These are phyloP conservation scores for Garcia nutans DNA, from an alignment of 345 rosid genomes.

Conservation along the genomic window DNA sequence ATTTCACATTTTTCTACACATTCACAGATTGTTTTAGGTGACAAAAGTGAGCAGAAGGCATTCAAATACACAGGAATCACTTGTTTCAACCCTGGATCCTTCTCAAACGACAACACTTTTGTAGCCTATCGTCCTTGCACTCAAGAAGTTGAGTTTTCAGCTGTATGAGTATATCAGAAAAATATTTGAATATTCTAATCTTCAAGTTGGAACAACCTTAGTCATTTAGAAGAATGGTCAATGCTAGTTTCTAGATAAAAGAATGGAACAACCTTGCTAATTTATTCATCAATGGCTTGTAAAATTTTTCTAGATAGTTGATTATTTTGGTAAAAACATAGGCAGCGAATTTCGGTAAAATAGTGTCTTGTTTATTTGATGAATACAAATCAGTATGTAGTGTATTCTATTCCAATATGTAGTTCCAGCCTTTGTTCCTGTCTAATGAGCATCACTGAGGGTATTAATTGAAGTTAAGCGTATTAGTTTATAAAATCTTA, in stretches of 20 bases:
- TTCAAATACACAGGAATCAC: slow-evolving; percentile 74
- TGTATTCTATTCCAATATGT: not conserved
- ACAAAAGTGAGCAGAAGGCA: slow-evolving; percentile 78
- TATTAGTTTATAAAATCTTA: no score
- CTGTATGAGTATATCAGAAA: slow-evolving; percentile 37
- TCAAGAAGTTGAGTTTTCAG: slow-evolving; percentile 81
- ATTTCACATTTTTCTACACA: not conserved
- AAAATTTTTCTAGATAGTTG: not conserved
- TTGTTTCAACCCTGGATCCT: slow-evolving; percentile 92
- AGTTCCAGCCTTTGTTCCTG: not conserved
- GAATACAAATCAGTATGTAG: not conserved
- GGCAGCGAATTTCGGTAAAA: not conserved
- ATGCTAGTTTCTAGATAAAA: not conserved
- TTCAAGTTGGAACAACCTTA: not conserved
- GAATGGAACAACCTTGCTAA: no score
- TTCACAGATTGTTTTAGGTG: slow-evolving; percentile 76
- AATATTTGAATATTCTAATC: not conserved
- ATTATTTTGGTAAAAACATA: not conserved
- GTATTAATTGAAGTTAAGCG: no score
- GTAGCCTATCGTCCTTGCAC: slow-evolving; percentile 80
- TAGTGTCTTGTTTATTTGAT: not conserved
- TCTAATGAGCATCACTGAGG: not conserved
- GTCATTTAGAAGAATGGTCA: not conserved
- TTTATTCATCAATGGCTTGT: not conserved
- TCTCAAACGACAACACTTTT: slow-evolving; percentile 66